phyloP scores from a whole-genome alignment of 73 alveolate genomes.

The Uronychia setigera region DNA sequence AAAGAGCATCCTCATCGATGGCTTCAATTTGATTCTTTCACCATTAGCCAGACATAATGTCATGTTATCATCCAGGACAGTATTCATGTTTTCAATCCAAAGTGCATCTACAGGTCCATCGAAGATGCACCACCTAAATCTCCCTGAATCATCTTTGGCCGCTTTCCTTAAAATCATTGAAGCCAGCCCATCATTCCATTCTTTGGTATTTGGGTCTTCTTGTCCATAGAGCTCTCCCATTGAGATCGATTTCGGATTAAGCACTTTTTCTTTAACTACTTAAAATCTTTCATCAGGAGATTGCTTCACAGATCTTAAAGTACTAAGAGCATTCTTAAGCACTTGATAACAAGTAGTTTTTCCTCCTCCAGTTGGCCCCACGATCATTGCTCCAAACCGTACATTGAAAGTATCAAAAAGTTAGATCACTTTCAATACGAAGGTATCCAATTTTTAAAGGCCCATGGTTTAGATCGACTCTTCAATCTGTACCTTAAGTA shows the following conservation, averaged over 20 bases:
- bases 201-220: slow-evolving; percentile 84
- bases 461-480: slow-evolving; percentile 62
- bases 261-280: slow-evolving; percentile 64
- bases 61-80: slow-evolving; percentile 90
- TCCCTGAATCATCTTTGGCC: slow-evolving; percentile 73
- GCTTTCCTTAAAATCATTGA: slow-evolving; percentile 79
- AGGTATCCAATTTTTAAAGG: slow-evolving; percentile 61
- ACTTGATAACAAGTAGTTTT: slow-evolving; percentile 77
- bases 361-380: slow-evolving; percentile 93
- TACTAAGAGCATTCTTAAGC: slow-evolving; percentile 71
- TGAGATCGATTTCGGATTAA: slow-evolving; percentile 87
- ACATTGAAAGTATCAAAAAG: slow-evolving; percentile 88
- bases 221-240: slow-evolving; percentile 95
- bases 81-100: slow-evolving; percentile 94
- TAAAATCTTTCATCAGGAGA: slow-evolving; percentile 62
- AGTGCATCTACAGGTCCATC: slow-evolving; percentile 95
- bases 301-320: slow-evolving; percentile 44
- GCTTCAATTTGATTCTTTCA: slow-evolving; percentile 85
- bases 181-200: slow-evolving; percentile 88
- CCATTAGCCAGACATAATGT: slow-evolving; percentile 91
- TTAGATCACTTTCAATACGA: slow-evolving; percentile 76
- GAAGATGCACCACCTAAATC: slow-evolving; percentile 78
- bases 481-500: slow-evolving; percentile 76
- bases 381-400: slow-evolving; percentile 85
- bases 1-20: slow-evolving; percentile 79